Evolutionary conservation across 768 basidiomycete species (phyloP), one percentile per base, ranked within the genome.

Genomic region (Coprinopsis marcescibilis): DNA sequence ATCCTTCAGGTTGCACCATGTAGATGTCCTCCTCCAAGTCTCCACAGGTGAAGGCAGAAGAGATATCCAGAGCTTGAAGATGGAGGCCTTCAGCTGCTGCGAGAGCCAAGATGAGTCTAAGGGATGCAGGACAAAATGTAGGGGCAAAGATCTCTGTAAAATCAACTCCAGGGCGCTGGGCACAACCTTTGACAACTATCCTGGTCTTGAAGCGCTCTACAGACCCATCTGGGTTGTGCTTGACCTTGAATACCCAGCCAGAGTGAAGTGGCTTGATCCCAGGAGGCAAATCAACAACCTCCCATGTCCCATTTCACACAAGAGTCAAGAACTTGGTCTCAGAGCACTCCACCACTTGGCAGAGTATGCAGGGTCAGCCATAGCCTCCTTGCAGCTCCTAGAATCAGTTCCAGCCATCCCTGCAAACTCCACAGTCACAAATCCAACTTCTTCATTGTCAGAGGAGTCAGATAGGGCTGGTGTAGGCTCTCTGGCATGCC

Each of bases 61-160:
- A 44, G 10, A 54, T 51, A 36, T 58, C 57, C 51, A 58, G 47
- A n/a, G 54, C 52, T n/a, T 57, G 46, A 10, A 57, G 48, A n/a
- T 54, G 48, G 33, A 55, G 53, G 19, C 52, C 34, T 35, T 50
- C 46, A 25, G 51, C 48, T 7, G 52, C 48, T 2, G 57, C 52
- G 4, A 55, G 43, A 1, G 54, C 50, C 17, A 54, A 25, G 14
- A 58, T 51, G 10, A 54, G 49, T 1, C 52, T 45, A 20, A 58
- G 50, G 8, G 52, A 54, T 37, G 49, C 51, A 2, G 52, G 43
- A 23, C 50, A 52, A n/a, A 52, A 48, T 2, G 55, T 54, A 10
- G 52, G 52, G 0, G 57, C 54, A 27, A 53, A 55, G 1, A 50
- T 49, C 17, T 55, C 50, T 7, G 46, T 40, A 40, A 50, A 57